Evolutionary conservation across 345 rosid genomes (phyloP).

Genomic region (Viola odorata): DNA sequence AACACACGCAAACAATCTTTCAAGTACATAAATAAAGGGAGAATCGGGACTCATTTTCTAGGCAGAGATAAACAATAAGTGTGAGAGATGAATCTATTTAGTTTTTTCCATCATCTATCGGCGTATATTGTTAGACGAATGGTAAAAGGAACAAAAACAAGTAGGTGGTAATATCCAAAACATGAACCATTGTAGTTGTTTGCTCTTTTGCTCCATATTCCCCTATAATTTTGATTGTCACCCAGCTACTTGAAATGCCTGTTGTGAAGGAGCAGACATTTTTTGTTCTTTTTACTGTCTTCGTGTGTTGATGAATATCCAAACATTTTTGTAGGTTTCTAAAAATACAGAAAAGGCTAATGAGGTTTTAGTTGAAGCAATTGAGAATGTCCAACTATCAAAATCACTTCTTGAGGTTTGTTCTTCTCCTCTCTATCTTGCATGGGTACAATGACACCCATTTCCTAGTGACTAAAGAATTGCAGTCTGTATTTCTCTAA

Average conservation of each 20-base stretch:
- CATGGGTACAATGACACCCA: not conserved
- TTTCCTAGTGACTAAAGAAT: not conserved
- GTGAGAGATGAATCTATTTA: not conserved
- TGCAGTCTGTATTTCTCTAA: conserved; percentile 3
- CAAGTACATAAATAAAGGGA: no score
- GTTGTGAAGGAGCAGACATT: not conserved
- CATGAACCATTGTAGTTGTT: not conserved
- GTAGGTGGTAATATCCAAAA: no score
- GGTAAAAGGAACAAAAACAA: no score
- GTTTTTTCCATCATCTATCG: not conserved
- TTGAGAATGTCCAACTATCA: conserved; percentile 71
- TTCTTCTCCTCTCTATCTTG: not conserved
- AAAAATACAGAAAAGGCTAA: conserved; percentile 72
- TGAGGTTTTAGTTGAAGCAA: conserved; percentile 59
- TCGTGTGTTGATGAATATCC: not conserved
- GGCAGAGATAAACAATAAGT: no score
- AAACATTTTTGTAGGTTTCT: conserved; percentile 40
- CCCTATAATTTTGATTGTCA: no score
- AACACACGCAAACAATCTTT: no score
- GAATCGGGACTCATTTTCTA: no score
- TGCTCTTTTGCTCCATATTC: not conserved
- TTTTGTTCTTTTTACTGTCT: not conserved
- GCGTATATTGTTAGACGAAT: no score
- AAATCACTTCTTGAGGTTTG: conserved; percentile 72
- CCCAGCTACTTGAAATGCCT: not conserved